These are phyloP conservation scores for Aspergillus egyptiacus DNA, from an alignment of 495 filamentous ascomycete species.

Conservation along the genomic window DNA sequence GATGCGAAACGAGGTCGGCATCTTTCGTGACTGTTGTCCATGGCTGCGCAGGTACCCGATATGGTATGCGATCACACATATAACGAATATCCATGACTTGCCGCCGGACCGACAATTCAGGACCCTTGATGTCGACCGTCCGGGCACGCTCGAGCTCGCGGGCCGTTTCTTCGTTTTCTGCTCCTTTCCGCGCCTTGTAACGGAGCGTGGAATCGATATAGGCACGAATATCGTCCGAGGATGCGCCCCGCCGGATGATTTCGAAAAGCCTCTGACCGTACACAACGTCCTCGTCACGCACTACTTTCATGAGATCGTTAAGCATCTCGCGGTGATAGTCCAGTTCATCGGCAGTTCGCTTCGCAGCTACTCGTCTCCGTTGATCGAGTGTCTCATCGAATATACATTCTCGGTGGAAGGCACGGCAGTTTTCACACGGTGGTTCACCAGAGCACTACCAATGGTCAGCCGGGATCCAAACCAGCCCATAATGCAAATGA, in stretches of 20 bases:
- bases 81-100: conserved; percentile 47
- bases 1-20: conserved; percentile 47
- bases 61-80: conserved; percentile 35
- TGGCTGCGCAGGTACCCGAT: conserved; percentile 40
- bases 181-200: conserved; percentile 13
- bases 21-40: conserved; percentile 50
- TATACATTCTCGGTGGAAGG: conserved; percentile 36
- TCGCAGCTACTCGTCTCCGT: conserved; percentile 44
- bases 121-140: conserved; percentile 30
- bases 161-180: conserved; percentile 14
- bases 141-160: conserved; percentile 30
- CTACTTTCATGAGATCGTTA: conserved; percentile 35
- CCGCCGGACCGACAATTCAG: conserved; percentile 31
- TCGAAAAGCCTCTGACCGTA: conserved; percentile 28
- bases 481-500: neutral
- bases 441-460: conserved; percentile 36
- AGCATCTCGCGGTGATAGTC: conserved; percentile 40
- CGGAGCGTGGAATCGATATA: conserved; percentile 32
- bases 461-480: neutral
- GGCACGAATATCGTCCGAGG: conserved; percentile 31
- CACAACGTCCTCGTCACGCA: conserved; percentile 30
- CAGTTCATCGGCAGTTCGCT: conserved; percentile 42
- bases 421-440: conserved; percentile 40
- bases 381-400: conserved; percentile 46
- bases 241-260: conserved; percentile 33